These are phyloP conservation scores for Brettanomyces custersianus DNA, from an alignment of 805 yeast genomes.

Conservation along the genomic window DNA sequence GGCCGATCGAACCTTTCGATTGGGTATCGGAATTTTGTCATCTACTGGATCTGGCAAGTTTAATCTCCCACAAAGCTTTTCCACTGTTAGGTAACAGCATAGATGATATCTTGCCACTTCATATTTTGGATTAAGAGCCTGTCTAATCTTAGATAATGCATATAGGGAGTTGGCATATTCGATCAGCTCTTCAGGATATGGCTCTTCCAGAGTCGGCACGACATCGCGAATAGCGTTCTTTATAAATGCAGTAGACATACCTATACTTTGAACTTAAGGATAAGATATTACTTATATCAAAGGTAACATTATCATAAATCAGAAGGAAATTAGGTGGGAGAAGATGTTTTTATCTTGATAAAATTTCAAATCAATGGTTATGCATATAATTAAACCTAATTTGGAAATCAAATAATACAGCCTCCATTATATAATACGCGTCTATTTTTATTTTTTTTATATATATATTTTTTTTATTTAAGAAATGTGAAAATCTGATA, in stretches of 20 bases:
- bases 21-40: constrained; percentile 51
- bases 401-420: no score
- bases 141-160: constrained; percentile 42
- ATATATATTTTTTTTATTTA: no score
- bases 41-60: constrained; percentile 40
- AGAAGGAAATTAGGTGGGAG: no score
- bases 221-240: constrained; percentile 37
- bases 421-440: no score
- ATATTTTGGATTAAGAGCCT: constrained; percentile 37
- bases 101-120: constrained; percentile 63
- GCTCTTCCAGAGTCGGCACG: constrained; percentile 37
- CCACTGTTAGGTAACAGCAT: constrained; percentile 55
- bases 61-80: constrained; percentile 33
- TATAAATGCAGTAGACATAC: constrained; percentile 25
- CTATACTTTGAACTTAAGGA: neutral
- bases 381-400: no score
- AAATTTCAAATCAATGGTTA: no score
- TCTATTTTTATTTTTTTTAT: no score
- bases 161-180: constrained; percentile 37
- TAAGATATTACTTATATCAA: no score
- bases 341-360: no score
- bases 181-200: constrained; percentile 33
- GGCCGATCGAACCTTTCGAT: constrained; percentile 29
- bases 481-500: no score
- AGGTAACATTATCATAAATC: no score